Conservation (phyloP, 2,329 filamentous ascomycete genomes). For the Aspergillus tanneri region DNA sequence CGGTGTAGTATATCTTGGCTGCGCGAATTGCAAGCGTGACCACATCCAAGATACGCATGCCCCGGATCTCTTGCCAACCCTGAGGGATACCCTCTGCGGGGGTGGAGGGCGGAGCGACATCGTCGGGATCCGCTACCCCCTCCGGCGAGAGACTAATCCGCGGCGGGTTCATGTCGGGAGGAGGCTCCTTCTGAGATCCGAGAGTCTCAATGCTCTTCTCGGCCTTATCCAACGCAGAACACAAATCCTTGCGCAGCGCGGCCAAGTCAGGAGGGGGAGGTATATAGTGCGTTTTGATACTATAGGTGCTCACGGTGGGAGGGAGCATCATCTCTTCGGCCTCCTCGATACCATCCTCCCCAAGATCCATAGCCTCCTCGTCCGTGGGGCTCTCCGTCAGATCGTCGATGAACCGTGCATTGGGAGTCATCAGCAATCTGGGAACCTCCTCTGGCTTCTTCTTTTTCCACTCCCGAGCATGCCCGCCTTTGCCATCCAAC, state of each 20-base stretch:
- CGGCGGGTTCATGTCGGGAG: conserved; percentile 28
- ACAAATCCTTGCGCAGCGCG: conserved; percentile 70
- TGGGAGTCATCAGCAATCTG: conserved; percentile 40
- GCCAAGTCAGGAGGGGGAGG: conserved; percentile 80
- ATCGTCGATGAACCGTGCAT: conserved; percentile 42
- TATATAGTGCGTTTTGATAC: conserved; percentile 75
- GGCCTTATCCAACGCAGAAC: conserved; percentile 68
- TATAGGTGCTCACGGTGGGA: conserved; percentile 96
- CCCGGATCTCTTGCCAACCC: conserved; percentile 83
- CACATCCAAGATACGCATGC: conserved; percentile 86
- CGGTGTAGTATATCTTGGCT: conserved; percentile 93
- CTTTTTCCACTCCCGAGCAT: conserved; percentile 69
- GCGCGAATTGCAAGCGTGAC: conserved; percentile 93
- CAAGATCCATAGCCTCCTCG: conserved; percentile 45
- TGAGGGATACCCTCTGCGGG: conserved; percentile 43
- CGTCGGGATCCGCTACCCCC: conserved; percentile 42
- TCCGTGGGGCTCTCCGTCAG: conserved; percentile 55
- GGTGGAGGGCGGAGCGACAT: conserved; percentile 33
- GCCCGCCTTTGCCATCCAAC: conserved; percentile 87
- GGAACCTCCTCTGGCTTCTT: conserved; percentile 45
- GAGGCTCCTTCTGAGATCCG: conserved; percentile 31
- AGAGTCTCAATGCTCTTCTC: conserved; percentile 61
- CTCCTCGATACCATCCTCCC: conserved; percentile 56
- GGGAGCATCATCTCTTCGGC: conserved; percentile 78
- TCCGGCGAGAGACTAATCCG: conserved; percentile 35